phyloP scores from a whole-genome alignment of 148 eudicot species.

The Cornus suecica region DNA sequence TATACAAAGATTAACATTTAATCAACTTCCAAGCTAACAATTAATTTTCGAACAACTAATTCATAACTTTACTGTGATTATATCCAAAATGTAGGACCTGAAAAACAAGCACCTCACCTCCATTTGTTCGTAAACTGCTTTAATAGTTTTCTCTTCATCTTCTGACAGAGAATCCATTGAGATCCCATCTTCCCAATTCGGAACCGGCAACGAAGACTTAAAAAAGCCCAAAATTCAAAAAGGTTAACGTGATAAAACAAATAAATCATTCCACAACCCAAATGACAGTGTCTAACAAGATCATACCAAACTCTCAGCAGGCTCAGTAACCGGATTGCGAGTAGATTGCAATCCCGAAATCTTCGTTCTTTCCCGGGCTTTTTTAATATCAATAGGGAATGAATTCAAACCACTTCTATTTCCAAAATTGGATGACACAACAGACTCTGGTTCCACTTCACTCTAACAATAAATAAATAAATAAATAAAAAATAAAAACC shows the following conservation, averaged over 20 bases:
- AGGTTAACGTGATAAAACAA: background rate
- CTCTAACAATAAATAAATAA: no score
- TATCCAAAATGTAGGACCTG: constrained; percentile 1
- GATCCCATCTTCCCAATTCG: constrained; percentile 48
- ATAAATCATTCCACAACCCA: background rate
- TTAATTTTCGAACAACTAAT: background rate
- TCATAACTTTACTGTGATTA: no score
- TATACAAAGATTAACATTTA: background rate
- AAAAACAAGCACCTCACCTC: constrained; percentile 35
- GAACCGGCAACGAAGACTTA: constrained; percentile 37
- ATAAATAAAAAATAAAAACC: no score
- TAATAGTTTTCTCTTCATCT: constrained; percentile 72
- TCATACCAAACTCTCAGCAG: constrained; percentile 40
- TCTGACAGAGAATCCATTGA: constrained; percentile 53
- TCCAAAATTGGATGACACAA: constrained; percentile 11
- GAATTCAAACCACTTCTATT: constrained; percentile 27
- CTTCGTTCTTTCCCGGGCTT: constrained; percentile 26
- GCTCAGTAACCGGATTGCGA: constrained; percentile 29
- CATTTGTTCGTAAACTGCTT: constrained; percentile 55
- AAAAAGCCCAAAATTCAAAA: constrained; percentile 2
- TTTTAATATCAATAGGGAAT: constrained; percentile 11
- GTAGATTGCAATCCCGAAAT: constrained; percentile 27
- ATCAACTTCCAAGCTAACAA: background rate
- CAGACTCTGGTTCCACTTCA: constrained; percentile 39
- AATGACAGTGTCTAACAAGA: background rate